Evolutionary conservation across 306 rosid species (phyloP).

Genomic region (Acacia melanoxylon): DNA sequence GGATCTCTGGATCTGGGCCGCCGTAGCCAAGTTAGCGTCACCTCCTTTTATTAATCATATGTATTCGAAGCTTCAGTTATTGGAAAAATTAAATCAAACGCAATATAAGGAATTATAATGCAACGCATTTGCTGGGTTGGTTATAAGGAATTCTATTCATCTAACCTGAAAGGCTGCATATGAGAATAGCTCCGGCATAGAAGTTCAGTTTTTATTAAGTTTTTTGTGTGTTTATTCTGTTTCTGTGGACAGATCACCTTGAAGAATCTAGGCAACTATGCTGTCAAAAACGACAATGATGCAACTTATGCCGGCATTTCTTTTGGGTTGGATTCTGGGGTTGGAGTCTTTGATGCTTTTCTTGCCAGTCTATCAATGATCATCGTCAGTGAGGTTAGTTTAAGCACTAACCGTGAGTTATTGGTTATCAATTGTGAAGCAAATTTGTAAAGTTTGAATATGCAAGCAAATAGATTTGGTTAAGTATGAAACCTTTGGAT

Average conservation of each 20-base stretch:
- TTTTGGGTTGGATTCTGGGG: slow-evolving; percentile 49
- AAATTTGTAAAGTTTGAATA: neutral
- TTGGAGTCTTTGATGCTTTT: slow-evolving; percentile 69
- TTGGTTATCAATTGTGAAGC: neutral
- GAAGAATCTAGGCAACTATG: slow-evolving; percentile 34
- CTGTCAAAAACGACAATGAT: slow-evolving; percentile 35
- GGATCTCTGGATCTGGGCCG: slow-evolving; percentile 66
- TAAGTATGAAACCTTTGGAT: neutral
- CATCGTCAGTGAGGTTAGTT: slow-evolving; percentile 71
- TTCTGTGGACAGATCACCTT: slow-evolving; percentile 47
- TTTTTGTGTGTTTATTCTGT: neutral
- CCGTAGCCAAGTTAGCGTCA: slow-evolving; percentile 58
- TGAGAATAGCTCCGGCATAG: neutral
- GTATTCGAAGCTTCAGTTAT: neutral
- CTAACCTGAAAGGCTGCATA: neutral
- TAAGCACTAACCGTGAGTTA: neutral
- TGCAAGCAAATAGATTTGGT: neutral
- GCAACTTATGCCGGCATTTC: slow-evolving; percentile 33
- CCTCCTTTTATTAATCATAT: neutral
- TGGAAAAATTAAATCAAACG: neutral
- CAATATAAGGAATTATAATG: neutral
- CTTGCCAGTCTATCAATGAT: slow-evolving; percentile 75
- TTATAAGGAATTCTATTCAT: neutral
- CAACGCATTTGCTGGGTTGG: neutral
- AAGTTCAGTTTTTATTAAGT: neutral